Conservation (phyloP, 2,329 filamentous ascomycete genomes). For the Venturia nashicola region DNA sequence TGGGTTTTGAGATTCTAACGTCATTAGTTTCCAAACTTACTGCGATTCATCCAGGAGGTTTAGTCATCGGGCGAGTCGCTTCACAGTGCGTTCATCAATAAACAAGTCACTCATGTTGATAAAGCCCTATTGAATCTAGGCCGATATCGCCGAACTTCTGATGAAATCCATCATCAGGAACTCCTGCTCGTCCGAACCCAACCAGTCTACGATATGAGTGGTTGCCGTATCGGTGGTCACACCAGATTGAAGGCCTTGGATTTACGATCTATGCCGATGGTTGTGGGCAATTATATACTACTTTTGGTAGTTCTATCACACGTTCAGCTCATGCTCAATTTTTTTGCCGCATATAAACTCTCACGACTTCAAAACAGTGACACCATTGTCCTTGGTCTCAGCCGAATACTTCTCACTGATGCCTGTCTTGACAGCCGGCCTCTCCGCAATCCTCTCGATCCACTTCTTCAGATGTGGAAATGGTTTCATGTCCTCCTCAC, state of each 20-base stretch:
- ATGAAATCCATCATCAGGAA: too few relatives aligned
- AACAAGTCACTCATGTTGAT: too few relatives aligned
- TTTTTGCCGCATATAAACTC: background rate
- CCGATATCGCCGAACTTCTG: too few relatives aligned
- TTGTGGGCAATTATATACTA: background rate
- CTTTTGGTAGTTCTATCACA: background rate
- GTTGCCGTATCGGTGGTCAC: background rate
- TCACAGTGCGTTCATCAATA: too few relatives aligned
- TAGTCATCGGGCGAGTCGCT: too few relatives aligned
- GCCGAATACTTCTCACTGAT: conserved; percentile 27
- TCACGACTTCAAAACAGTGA: conserved; percentile 4
- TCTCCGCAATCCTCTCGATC: conserved; percentile 38
- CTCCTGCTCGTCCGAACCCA: too few relatives aligned
- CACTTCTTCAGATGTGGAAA: conserved; percentile 42
- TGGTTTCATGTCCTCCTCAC: conserved; percentile 33
- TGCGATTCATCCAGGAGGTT: too few relatives aligned
- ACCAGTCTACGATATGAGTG: too few relatives aligned
- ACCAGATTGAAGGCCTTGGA: background rate
- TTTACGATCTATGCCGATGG: background rate
- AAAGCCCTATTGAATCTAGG: too few relatives aligned
- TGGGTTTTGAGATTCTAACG: too few relatives aligned
- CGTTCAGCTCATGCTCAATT: background rate
- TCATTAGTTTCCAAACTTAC: too few relatives aligned
- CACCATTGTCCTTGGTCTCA: background rate
- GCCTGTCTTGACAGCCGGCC: conserved; percentile 36